Conservation (phyloP, 2,329 filamentous ascomycete genomes). For the Clonostachys sp. region DNA sequence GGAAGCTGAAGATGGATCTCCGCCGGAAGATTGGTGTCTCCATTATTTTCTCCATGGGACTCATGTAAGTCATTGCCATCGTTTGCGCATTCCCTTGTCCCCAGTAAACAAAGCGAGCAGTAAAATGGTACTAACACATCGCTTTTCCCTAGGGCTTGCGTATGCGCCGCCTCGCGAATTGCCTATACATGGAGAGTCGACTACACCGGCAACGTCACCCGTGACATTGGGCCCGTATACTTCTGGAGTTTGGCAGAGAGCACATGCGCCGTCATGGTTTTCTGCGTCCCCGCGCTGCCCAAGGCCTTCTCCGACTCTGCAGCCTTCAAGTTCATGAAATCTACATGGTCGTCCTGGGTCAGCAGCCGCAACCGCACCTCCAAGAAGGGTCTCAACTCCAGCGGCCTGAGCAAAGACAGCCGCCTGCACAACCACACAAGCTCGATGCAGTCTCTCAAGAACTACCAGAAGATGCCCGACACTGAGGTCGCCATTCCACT, state of each 20-base stretch:
- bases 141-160: conserved; percentile 1
- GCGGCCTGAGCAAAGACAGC: no score
- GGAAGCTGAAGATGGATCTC: conserved; percentile 16
- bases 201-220: not conserved
- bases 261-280: not conserved
- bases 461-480: no score
- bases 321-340: not conserved
- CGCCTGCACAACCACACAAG: no score
- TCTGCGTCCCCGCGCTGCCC: not conserved
- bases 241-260: not conserved
- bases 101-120: no score
- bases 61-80: conserved; percentile 46
- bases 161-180: not conserved
- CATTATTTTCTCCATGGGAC: conserved; percentile 19
- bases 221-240: not conserved
- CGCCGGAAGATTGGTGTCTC: conserved; percentile 18
- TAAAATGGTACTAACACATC: no score
- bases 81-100: conserved; percentile 25
- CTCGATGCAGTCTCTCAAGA: no score
- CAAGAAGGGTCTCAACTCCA: not conserved
- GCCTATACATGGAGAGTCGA: not conserved
- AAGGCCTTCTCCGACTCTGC: not conserved
- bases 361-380: not conserved
- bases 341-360: not conserved
- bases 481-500: no score